A percentile compares a stretch with the other conserved stretches of the same genome.
phyloP scores from a whole-genome alignment of 129 eudicot species.

The Escallonia rubra region DNA sequence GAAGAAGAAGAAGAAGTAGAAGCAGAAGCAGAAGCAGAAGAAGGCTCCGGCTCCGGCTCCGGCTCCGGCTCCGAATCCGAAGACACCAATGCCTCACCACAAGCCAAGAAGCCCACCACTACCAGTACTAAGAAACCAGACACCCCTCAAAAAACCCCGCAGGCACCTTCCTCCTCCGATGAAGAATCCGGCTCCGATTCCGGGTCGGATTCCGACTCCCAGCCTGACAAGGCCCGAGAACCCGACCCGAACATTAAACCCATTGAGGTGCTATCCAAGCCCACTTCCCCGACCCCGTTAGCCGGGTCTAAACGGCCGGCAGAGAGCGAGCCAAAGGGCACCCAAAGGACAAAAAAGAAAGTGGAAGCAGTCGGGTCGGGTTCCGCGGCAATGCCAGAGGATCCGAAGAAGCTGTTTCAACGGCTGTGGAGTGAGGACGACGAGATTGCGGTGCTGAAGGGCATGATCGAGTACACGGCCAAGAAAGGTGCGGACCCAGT shows the following conservation, averaged over 20 bases:
- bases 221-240: constrained; percentile 3
- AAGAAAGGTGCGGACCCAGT: constrained; percentile 20
- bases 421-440: constrained; percentile 43
- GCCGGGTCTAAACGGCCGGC: constrained; percentile 35
- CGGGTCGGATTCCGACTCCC: constrained; percentile 13
- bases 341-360: constrained; percentile 36
- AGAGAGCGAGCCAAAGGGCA: constrained; percentile 16
- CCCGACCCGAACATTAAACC: constrained; percentile 28
- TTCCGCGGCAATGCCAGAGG: neutral
- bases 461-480: constrained; percentile 20
- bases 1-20: constrained; percentile 19
- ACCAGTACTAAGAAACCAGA: neutral
- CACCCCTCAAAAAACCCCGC: neutral
- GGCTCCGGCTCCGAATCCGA: neutral
- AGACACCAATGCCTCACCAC: constrained; percentile 3
- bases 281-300: constrained; percentile 11
- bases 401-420: constrained; percentile 34
- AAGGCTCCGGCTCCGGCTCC: constrained; percentile 12
- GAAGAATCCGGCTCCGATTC: constrained; percentile 25
- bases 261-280: constrained; percentile 3
- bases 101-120: neutral
- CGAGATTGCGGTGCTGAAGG: constrained; percentile 32
- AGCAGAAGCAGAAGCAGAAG: constrained; percentile 20
- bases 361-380: neutral
- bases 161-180: neutral